Conservation (phyloP, 1,139 yeast genomes). For the Geotrichum bryndzae region DNA sequence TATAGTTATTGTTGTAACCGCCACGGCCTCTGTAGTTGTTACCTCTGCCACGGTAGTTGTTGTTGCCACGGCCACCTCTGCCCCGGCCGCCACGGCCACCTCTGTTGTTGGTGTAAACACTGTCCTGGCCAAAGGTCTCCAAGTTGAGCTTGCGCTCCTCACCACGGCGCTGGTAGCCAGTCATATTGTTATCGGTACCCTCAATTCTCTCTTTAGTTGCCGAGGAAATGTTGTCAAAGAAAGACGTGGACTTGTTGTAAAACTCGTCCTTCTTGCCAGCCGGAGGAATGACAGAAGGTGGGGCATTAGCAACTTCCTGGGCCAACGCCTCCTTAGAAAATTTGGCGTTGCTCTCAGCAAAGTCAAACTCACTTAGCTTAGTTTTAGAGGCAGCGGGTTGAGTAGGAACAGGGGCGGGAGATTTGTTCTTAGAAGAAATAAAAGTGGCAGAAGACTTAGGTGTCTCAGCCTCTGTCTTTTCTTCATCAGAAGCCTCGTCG, state of each 20-base stretch:
- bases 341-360: slow-evolving; percentile 63
- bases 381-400: slow-evolving; percentile 24
- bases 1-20: slow-evolving; percentile 2
- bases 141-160: slow-evolving; percentile 56
- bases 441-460: neutral
- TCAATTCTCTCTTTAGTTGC: slow-evolving; percentile 36
- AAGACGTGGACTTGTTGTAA: slow-evolving; percentile 67
- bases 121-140: slow-evolving; percentile 62
- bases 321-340: slow-evolving; percentile 37
- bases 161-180: slow-evolving; percentile 47
- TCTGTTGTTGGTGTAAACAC: slow-evolving; percentile 23
- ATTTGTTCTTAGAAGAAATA: slow-evolving; percentile 25
- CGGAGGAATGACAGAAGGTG: slow-evolving; percentile 20
- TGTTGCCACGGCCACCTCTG: slow-evolving; percentile 3
- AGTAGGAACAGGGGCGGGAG: slow-evolving; percentile 39
- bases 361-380: slow-evolving; percentile 48
- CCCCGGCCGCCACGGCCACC: slow-evolving; percentile 38
- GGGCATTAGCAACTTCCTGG: slow-evolving; percentile 21
- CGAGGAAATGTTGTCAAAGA: slow-evolving; percentile 74
- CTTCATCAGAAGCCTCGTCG: neutral
- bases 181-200: slow-evolving; percentile 31
- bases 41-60: slow-evolving; percentile 17
- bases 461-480: neutral
- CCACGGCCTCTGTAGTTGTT: slow-evolving; percentile 19
- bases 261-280: slow-evolving; percentile 32